Evolutionary conservation across 768 basidiomycete species (phyloP).

Genomic region (Lentinula guzmanii): DNA sequence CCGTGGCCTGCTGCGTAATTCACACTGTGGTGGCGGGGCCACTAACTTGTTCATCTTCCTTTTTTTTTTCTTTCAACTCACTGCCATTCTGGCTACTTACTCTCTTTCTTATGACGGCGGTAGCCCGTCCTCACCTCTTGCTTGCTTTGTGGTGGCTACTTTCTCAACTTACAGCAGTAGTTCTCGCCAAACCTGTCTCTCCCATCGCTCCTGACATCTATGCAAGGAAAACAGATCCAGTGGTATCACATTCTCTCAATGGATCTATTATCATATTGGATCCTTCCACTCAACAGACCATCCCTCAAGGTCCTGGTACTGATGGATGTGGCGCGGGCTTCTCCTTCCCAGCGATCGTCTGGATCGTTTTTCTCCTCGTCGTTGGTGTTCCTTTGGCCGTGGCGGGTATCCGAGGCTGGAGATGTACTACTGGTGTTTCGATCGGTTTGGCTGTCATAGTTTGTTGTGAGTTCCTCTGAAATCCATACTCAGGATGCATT

Average conservation of each 20-base stretch:
- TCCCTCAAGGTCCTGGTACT: slow-evolving; percentile 49
- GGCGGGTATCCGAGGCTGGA: slow-evolving; percentile 52
- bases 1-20: background rate
- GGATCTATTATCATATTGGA: slow-evolving; percentile 39
- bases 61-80: background rate
- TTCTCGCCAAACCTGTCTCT: background rate
- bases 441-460: slow-evolving; percentile 46
- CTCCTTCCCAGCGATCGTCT: slow-evolving; percentile 43
- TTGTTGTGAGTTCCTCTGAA: slow-evolving; percentile 27
- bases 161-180: background rate
- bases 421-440: slow-evolving; percentile 49
- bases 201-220: background rate
- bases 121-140: background rate
- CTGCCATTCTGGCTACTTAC: slow-evolving; percentile 4
- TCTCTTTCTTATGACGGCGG: slow-evolving; percentile 8
- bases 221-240: background rate
- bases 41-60: background rate
- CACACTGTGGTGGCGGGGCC: slow-evolving; percentile 4
- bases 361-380: slow-evolving; percentile 48
- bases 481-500: background rate
- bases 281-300: slow-evolving; percentile 30
- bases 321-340: slow-evolving; percentile 54
- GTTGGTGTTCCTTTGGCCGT: slow-evolving; percentile 50
- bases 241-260: slow-evolving; percentile 3
- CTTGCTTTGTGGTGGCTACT: background rate